A percentile compares a stretch with the other conserved stretches of the same genome.
phyloP scores from a whole-genome alignment of 352 stramenopile species.

The Pythium pectinolyticum region DNA sequence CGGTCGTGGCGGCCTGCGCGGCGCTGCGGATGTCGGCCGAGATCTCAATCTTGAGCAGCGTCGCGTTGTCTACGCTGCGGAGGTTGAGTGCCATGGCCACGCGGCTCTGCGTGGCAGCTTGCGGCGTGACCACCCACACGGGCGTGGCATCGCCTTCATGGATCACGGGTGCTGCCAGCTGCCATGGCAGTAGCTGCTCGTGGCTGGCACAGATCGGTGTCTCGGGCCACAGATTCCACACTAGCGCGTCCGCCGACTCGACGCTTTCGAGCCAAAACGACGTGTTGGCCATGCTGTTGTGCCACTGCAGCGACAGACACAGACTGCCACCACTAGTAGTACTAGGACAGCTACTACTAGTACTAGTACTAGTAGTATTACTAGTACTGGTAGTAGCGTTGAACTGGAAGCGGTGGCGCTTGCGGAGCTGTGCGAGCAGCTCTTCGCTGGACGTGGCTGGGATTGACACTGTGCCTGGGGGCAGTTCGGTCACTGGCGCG shows the following conservation, averaged over 20 bases:
- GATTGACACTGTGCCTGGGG: conserved; percentile 22
- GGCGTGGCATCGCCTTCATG: conserved; percentile 26
- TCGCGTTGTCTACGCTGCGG: conserved; percentile 44
- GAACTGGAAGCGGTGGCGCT: conserved; percentile 47
- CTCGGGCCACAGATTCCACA: conserved; percentile 44
- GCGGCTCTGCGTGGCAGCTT: conserved; percentile 15
- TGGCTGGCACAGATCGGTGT: conserved; percentile 32
- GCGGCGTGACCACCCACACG: conserved; percentile 42
- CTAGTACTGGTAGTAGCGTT: conserved; percentile 12
- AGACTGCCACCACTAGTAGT: conserved; percentile 18
- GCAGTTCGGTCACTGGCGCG: conserved; percentile 15
- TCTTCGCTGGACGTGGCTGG: conserved; percentile 36
- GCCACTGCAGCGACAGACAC: conserved; percentile 49
- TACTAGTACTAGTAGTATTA: not conserved
- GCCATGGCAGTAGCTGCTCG: conserved; percentile 21
- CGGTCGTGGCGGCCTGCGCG: conserved; percentile 43
- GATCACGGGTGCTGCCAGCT: conserved; percentile 30
- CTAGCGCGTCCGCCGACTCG: conserved; percentile 40
- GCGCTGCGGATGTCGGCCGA: conserved; percentile 39
- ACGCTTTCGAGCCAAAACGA: conserved; percentile 58
- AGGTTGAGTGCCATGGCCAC: conserved; percentile 52
- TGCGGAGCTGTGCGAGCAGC: conserved; percentile 36
- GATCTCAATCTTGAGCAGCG: conserved; percentile 51
- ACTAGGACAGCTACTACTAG: not conserved
- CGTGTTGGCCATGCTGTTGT: conserved; percentile 29